These are phyloP conservation scores for Corymbia maculata DNA, from an alignment of 345 rosid genomes.

Conservation along the genomic window DNA sequence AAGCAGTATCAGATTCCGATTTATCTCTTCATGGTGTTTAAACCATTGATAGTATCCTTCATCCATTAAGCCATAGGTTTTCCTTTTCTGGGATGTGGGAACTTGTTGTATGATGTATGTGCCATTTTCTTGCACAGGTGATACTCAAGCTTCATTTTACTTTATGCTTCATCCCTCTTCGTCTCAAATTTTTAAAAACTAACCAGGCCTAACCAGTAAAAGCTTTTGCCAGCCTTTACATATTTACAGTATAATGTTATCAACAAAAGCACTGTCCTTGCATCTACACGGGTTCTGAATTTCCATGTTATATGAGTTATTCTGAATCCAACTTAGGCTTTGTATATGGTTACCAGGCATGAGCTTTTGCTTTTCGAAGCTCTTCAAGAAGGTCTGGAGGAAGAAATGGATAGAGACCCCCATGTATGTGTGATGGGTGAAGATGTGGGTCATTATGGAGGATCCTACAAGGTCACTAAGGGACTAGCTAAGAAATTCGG, in stretches of 20 bases:
- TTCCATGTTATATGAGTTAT: not conserved
- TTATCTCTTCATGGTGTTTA: not conserved
- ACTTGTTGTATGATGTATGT: not conserved
- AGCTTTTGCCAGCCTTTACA: not conserved
- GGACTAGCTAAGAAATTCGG: conserved; percentile 71
- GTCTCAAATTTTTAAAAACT: not conserved
- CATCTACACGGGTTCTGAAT: not conserved
- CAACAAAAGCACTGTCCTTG: not conserved
- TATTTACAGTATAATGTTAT: not conserved
- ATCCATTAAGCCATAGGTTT: not conserved
- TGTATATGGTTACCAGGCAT: conserved; percentile 25
- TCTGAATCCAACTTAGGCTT: not conserved
- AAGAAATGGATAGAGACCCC: conserved; percentile 97
- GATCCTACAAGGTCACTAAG: conserved; percentile 88
- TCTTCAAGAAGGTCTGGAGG: conserved; percentile 83
- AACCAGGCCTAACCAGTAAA: not conserved
- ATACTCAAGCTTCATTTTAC: conserved; percentile 7
- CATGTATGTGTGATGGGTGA: conserved; percentile 87
- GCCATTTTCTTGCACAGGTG: not conserved
- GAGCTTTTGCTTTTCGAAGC: conserved; percentile 93
- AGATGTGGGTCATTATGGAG: conserved; percentile 97
- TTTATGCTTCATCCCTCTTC: not conserved
- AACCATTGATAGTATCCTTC: not conserved
- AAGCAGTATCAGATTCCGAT: not conserved
- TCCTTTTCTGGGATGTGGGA: not conserved